Evolutionary conservation across 306 rosid genomes (phyloP).

Genomic region (Malus sieversii): DNA sequence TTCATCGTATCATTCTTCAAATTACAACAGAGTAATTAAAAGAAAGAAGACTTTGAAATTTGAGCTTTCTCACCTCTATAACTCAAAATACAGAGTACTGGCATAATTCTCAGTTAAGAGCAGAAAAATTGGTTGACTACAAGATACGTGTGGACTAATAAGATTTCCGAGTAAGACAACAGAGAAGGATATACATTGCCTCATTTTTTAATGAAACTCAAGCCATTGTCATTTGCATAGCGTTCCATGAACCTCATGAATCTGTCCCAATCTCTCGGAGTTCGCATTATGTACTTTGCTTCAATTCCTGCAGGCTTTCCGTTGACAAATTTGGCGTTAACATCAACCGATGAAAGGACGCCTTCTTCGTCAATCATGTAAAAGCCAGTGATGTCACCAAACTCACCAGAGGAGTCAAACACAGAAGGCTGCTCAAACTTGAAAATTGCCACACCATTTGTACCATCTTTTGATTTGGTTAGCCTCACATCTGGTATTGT

Average conservation of each 20-base stretch:
- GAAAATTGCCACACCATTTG: constrained; percentile 91
- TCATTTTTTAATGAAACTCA: constrained; percentile 77
- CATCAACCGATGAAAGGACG: constrained; percentile 85
- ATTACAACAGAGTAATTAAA: not conserved
- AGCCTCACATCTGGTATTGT: constrained; percentile 89
- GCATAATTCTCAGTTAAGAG: not conserved
- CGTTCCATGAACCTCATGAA: constrained; percentile 99
- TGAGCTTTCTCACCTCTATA: constrained; percentile 1
- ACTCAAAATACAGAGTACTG: not conserved
- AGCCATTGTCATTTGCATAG: constrained; percentile 71
- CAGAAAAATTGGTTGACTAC: constrained; percentile 29
- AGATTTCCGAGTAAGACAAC: constrained; percentile 16
- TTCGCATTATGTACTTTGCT: constrained; percentile 87
- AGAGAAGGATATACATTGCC: constrained; percentile 19
- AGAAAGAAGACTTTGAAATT: constrained; percentile 5
- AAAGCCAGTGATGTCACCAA: constrained; percentile 93
- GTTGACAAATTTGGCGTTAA: constrained; percentile 82
- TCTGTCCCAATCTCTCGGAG: constrained; percentile 85
- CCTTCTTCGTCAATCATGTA: constrained; percentile 99
- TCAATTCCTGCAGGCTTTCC: constrained; percentile 90
- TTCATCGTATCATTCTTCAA: constrained; percentile 12
- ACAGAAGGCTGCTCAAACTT: constrained; percentile 89
- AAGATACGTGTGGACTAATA: constrained; percentile 24
- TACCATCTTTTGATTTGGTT: constrained; percentile 89
- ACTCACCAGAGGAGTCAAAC: constrained; percentile 89